These are phyloP conservation scores for Litchi chinensis DNA, from an alignment of 345 rosid species.

Conservation along the genomic window DNA sequence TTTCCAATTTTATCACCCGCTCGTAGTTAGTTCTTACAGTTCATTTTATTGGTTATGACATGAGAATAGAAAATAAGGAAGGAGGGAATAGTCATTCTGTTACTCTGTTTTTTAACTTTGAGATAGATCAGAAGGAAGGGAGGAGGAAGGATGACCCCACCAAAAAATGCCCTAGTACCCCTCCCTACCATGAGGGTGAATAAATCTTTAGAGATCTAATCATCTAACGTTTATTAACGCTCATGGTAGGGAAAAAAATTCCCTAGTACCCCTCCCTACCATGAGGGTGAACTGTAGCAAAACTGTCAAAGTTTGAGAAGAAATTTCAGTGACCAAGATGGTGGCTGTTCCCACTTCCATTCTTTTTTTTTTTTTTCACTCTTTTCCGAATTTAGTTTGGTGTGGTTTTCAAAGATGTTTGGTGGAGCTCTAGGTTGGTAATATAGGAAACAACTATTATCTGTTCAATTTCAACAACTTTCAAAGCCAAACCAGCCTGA, in stretches of 20 bases:
- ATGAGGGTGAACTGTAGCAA: too few species aligned
- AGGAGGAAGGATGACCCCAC: not conserved
- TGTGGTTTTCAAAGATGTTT: not conserved
- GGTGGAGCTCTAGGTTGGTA: not conserved
- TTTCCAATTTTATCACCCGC: not conserved
- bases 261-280: too few species aligned
- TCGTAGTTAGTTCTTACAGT: not conserved
- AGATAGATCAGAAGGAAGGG: not conserved
- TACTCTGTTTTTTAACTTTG: not conserved
- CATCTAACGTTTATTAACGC: too few species aligned
- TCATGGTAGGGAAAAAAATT: too few species aligned
- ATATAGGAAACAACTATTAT: not conserved
- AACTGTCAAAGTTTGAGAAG: not conserved
- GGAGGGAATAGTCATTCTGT: not conserved
- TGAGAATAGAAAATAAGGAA: not conserved
- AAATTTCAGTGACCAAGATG: conserved; percentile 6
- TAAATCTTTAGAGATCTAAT: too few species aligned
- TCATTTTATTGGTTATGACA: not conserved
- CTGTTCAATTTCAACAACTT: not conserved
- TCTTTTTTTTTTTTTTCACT: not conserved
- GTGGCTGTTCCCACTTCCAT: not conserved
- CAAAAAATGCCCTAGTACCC: too few species aligned
- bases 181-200: too few species aligned
- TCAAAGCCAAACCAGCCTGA: not conserved
- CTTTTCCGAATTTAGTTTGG: not conserved